Evolutionary conservation across 73 alveolate species (phyloP).

Genomic region (Paraurostyla sp.): DNA sequence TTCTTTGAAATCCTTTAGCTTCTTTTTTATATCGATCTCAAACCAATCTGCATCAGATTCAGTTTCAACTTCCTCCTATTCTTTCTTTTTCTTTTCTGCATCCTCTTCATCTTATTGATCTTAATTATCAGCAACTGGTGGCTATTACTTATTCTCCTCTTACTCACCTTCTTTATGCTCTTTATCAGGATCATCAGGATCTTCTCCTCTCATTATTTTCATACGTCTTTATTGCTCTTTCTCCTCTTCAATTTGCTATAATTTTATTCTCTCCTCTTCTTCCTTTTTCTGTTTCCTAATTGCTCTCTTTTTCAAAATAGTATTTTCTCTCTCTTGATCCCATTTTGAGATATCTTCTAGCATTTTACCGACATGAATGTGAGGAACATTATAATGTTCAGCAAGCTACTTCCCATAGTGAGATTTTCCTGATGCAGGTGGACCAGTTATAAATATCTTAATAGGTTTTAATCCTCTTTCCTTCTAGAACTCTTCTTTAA

Average conservation of each 20-base stretch:
- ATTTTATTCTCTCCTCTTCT: constrained; percentile 24
- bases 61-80: constrained; percentile 54
- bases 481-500: constrained; percentile 88
- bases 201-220: constrained; percentile 59
- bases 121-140: constrained; percentile 40
- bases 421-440: constrained; percentile 95
- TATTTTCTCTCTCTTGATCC: constrained; percentile 68
- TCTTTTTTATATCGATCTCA: constrained; percentile 23
- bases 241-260: constrained; percentile 28
- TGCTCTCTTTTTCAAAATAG: constrained; percentile 70
- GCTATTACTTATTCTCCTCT: not conserved
- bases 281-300: constrained; percentile 35
- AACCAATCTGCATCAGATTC: constrained; percentile 44
- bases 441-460: constrained; percentile 90
- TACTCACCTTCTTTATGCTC: constrained; percentile 52
- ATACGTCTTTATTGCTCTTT: constrained; percentile 44
- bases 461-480: constrained; percentile 86
- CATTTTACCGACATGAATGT: constrained; percentile 81
- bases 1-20: constrained; percentile 30
- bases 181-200: constrained; percentile 59
- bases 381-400: constrained; percentile 93
- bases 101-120: constrained; percentile 57
- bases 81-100: constrained; percentile 22
- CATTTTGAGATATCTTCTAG: constrained; percentile 50
- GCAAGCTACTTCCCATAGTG: constrained; percentile 83